These are phyloP conservation scores for Clarkia xantiana DNA, from an alignment of 345 rosid genomes.

Conservation along the genomic window DNA sequence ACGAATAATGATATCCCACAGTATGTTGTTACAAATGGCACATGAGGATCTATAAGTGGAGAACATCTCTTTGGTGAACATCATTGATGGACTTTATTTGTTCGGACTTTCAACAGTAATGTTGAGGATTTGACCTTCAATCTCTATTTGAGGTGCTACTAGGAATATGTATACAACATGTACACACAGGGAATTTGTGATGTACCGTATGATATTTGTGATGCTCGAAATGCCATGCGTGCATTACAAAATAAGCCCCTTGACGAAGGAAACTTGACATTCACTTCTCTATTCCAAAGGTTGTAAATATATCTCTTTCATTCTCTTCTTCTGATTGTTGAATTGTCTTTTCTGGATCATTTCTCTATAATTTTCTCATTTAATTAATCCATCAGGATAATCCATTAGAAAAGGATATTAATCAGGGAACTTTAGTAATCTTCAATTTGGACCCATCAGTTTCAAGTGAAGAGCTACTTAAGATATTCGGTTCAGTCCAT, in stretches of 20 bases:
- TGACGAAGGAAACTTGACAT: slow-evolving; percentile 81
- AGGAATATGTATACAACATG: slow-evolving; percentile 86
- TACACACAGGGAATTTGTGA: slow-evolving; percentile 91
- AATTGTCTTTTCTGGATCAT: background rate
- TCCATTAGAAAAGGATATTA: slow-evolving; percentile 91
- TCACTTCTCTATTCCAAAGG: slow-evolving; percentile 97
- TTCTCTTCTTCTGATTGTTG: no score
- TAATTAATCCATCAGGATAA: slow-evolving; percentile 51
- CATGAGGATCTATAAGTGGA: slow-evolving; percentile 57
- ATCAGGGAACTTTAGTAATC: slow-evolving; percentile 89
- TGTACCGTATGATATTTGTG: slow-evolving; percentile 89
- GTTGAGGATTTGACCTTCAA: slow-evolving; percentile 69
- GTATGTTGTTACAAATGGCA: slow-evolving; percentile 40
- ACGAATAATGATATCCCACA: slow-evolving; percentile 26
- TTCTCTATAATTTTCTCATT: background rate
- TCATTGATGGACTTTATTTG: slow-evolving; percentile 90
- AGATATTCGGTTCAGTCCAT: slow-evolving; percentile 65
- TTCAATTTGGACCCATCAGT: slow-evolving; percentile 86
- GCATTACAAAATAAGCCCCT: slow-evolving; percentile 82
- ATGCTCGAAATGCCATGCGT: slow-evolving; percentile 88
- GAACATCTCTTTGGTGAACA: slow-evolving; percentile 96
- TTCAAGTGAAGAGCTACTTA: slow-evolving; percentile 73
- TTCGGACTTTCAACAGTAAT: slow-evolving; percentile 83
- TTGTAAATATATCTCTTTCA: slow-evolving; percentile 7
- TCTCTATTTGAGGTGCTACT: slow-evolving; percentile 90